Conservation (phyloP, 2,329 filamentous ascomycete genomes). For the Penicillium sp. region DNA sequence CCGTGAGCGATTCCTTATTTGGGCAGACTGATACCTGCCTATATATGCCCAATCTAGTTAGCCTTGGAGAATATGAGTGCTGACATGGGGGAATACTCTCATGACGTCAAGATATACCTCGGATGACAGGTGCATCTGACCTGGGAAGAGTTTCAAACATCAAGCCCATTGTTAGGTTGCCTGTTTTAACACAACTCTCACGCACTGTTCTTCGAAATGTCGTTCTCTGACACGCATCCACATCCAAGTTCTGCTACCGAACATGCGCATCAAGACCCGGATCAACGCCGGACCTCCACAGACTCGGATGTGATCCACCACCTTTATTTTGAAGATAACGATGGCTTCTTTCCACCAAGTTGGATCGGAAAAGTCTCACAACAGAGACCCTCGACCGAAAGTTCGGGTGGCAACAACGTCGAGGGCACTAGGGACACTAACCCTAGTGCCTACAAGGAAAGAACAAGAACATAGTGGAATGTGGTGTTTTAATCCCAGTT, state of each 20-base stretch:
- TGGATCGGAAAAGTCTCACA: constrained; percentile 25
- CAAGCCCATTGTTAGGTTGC: background rate
- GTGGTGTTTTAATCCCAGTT: background rate
- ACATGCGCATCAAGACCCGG: background rate
- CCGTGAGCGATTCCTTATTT: background rate
- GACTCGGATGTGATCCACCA: constrained; percentile 30
- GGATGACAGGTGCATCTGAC: background rate
- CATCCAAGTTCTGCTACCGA: background rate
- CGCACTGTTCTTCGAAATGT: background rate
- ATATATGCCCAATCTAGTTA: background rate
- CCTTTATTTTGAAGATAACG: constrained; percentile 38
- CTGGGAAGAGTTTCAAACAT: background rate
- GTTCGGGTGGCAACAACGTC: background rate
- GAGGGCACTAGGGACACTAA: background rate
- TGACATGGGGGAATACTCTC: background rate
- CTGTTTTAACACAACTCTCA: background rate
- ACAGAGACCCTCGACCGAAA: constrained; percentile 10
- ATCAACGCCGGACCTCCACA: constrained; percentile 2
- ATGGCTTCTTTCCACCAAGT: constrained; percentile 34
- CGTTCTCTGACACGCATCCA: background rate
- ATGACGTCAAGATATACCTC: constrained; percentile 3
- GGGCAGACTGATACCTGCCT: background rate
- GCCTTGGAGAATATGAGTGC: background rate
- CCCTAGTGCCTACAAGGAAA: background rate
- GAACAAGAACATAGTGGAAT: background rate